These are phyloP conservation scores for Purshia tridentata DNA, from an alignment of 306 rosid species.

Conservation along the genomic window DNA sequence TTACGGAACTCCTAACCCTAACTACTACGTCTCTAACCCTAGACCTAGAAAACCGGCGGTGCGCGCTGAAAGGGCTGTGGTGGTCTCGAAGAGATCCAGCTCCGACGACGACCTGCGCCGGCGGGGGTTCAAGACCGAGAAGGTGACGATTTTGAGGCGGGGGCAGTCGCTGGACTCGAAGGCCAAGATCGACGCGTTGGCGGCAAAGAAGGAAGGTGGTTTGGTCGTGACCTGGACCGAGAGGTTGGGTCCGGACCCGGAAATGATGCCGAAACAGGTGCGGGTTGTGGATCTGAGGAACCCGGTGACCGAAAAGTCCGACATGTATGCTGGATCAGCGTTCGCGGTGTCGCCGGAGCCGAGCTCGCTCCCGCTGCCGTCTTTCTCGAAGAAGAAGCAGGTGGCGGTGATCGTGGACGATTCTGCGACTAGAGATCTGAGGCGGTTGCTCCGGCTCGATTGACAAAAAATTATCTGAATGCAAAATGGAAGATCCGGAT, in stretches of 20 bases:
- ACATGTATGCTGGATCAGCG: conserved; percentile 86
- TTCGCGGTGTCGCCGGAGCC: conserved; percentile 78
- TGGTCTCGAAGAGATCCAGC: conserved; percentile 38
- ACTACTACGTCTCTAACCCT: conserved; percentile 20
- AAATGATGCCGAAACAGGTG: conserved; percentile 44
- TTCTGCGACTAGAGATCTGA: conserved; percentile 79
- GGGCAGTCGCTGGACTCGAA: conserved; percentile 72
- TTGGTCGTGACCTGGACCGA: conserved; percentile 51
- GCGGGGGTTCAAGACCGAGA: conserved; percentile 49
- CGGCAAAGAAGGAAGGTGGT: conserved; percentile 38
- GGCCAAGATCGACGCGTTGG: conserved; percentile 30
- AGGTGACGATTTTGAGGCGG: conserved; percentile 68
- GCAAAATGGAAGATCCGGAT: not conserved
- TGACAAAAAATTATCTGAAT: not conserved
- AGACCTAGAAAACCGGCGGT: conserved; percentile 42
- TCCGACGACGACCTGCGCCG: conserved; percentile 40
- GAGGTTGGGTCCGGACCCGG: conserved; percentile 59
- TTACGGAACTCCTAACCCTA: conserved; percentile 25
- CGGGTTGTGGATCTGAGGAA: conserved; percentile 36
- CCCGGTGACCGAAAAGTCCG: conserved; percentile 20
- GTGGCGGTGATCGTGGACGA: conserved; percentile 42
- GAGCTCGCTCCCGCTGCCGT: conserved; percentile 80
- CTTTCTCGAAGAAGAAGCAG: conserved; percentile 62
- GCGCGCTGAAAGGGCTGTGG: conserved; percentile 35
- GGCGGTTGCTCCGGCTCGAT: conserved; percentile 81